Evolutionary conservation across 192 early-diverging fungal species (phyloP).

Genomic region (Umbelopsis isabellina): DNA sequence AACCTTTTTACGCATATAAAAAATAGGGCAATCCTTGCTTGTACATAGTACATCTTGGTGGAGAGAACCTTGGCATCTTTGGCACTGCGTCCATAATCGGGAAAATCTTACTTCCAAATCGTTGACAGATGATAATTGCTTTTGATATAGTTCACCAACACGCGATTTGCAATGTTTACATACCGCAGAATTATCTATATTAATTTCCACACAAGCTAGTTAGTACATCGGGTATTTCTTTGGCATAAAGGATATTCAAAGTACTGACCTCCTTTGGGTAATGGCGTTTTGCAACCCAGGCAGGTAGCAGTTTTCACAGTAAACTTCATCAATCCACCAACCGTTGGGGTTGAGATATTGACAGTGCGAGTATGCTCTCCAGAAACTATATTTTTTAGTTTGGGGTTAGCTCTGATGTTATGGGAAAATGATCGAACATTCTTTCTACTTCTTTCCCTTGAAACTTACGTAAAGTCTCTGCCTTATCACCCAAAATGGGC

Average conservation of each 20-base stretch:
- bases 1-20: constrained; percentile 96
- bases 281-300: constrained; percentile 87
- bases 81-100: constrained; percentile 96
- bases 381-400: constrained; percentile 38
- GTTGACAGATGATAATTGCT: constrained; percentile 65
- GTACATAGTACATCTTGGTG: constrained; percentile 97
- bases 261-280: constrained; percentile 61
- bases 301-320: constrained; percentile 91
- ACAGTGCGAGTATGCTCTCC: constrained; percentile 82
- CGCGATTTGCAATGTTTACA: constrained; percentile 78
- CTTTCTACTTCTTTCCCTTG: not conserved
- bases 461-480: constrained; percentile 71
- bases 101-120: constrained; percentile 78
- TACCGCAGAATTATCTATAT: constrained; percentile 66
- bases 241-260: not conserved
- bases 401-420: not conserved
- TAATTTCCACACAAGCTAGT: not conserved
- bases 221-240: not conserved
- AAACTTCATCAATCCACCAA: constrained; percentile 94
- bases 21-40: constrained; percentile 96
- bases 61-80: constrained; percentile 92
- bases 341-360: constrained; percentile 84
- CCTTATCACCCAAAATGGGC: constrained; percentile 91
- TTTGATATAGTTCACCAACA: constrained; percentile 77
- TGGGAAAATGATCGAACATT: not conserved